Conservation (phyloP, 75 land plant genomes). For the Cunninghamia lanceolata region DNA sequence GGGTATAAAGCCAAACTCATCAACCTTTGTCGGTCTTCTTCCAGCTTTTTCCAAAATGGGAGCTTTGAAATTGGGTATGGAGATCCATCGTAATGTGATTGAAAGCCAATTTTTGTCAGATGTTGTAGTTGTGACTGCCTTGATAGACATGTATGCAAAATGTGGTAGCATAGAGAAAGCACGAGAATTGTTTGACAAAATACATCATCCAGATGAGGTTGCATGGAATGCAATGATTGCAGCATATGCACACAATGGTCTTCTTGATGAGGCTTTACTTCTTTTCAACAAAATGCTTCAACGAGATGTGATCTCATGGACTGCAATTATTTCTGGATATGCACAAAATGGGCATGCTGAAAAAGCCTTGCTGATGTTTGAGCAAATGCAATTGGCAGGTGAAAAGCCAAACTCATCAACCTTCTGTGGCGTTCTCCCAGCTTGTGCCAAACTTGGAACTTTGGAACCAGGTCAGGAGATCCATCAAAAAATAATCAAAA, state of each 20-base stretch:
- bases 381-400: constrained; percentile 1
- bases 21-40: constrained; percentile 51
- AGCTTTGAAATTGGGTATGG: constrained; percentile 17
- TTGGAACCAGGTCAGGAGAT: constrained; percentile 20
- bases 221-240: not conserved
- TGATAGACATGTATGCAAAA: constrained; percentile 28
- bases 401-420: constrained; percentile 13
- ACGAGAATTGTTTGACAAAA: constrained; percentile 12
- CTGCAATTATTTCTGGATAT: constrained; percentile 13
- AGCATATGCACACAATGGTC: not conserved
- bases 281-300: constrained; percentile 4
- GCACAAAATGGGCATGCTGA: not conserved
- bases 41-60: constrained; percentile 30
- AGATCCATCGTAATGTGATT: constrained; percentile 4
- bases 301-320: constrained; percentile 31
- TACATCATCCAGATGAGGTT: not conserved
- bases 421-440: constrained; percentile 14
- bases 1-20: constrained; percentile 41
- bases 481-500: constrained; percentile 10
- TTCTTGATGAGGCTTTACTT: not conserved
- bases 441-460: constrained; percentile 24
- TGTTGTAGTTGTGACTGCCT: constrained; percentile 12
- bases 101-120: constrained; percentile 11
- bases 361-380: constrained; percentile 1
- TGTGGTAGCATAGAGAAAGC: constrained; percentile 27